Base-by-base conservation (phyloP, 1,139 yeast species). In the Torulaspora globosa region DNA sequence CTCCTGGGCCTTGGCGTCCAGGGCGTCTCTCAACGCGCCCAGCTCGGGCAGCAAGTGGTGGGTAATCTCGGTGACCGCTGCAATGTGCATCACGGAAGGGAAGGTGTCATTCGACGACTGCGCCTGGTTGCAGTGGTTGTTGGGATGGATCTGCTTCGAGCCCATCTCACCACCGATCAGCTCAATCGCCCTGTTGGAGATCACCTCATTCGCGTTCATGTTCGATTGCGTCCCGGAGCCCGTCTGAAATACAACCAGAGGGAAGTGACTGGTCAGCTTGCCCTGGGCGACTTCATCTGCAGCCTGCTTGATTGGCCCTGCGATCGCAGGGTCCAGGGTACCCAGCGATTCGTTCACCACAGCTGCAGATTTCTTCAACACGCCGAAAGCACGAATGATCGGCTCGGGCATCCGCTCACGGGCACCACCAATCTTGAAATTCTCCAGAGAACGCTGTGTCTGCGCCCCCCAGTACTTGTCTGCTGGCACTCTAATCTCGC, bases 81-180 rank as follows among this genome's bases (percentile, higher is more conserved):
- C 97, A 71, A 92, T 92, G 74, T 92, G 98, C 98, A 92, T 92
- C 49, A 92, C 98, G 29, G 98, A 90, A 57, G 98, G 98, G 85
- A 90, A 87, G 48, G 98, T 92, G 71, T 92, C 98, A 69, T 92
- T 92, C 40, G 97, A 88, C 15, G 97, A 88, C 72, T 92, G 98
- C 12, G 97, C 88, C 90, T 89, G 92, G 77, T 92, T 92, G 64
- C 92, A 95, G 71, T 92, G 97, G 72, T 92, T 97, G 71, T 92
- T 92, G 57, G 98, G 98, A 71, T 92, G 98, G 46, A 92, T 96
- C 52, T 71, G 76, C 75, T 92, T 92, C 53, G 96, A 82, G 48
- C 98, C 98, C 66, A 84, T 71, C 65, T 75, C 76, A 53, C 98
- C 98, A 52, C 97, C 97, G 57, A 92, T 76, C 47, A 92, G 66